Base-by-base conservation (phyloP, 2,329 filamentous ascomycete species). In the Periconia digitata region DNA sequence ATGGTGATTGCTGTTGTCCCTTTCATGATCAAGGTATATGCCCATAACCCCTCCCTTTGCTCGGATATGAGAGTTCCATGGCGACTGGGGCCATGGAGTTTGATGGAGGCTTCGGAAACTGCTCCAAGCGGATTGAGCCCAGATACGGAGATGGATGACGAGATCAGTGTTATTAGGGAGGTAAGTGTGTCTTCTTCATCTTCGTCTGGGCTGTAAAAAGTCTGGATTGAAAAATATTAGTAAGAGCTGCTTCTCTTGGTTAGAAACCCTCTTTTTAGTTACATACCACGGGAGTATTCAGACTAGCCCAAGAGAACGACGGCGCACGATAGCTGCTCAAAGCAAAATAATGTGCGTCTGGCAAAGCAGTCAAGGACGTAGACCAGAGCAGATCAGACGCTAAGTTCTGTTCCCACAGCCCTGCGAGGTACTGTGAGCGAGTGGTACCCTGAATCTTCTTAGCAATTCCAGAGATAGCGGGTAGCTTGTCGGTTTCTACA, bases 401-500 rank as follows among this genome's bases (percentile, higher is more conserved):
- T 13, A 70, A 39, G n/a, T 67, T 65, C 12, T 50, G 47, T 40
- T 62, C 62, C 66, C 67, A 70, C 0, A 70, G 35, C n/a, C 68
- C 67, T 13, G 63, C 63, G n/a, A 69, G n/a, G 20, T 69, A 71
- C 2, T 55, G 50, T 1, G 64, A 67, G 12, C 56, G 47, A 8
- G 65, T 66, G 12, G 60, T 62, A 35, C 59, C 56, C 23, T 57
- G 51, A 27, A 70, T 64, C 36, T 63, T 66, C 20, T 47, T 54
- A n/a, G 67, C 66, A 17, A 71, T 66, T 3, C 67, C 67, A 8
- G 66, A 69, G 18, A 71, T 60, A 1, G 67, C 66, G 15, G 64
- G 64, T 7, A 71, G 47, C 34, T 65, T 69, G 38, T 70, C 67
- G 1, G 36, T 46, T 5, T 58, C 44, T 3, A 66, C 50, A 1